phyloP scores from a whole-genome alignment of 768 basidiomycete species.

The Suillus fuscotomentosus region DNA sequence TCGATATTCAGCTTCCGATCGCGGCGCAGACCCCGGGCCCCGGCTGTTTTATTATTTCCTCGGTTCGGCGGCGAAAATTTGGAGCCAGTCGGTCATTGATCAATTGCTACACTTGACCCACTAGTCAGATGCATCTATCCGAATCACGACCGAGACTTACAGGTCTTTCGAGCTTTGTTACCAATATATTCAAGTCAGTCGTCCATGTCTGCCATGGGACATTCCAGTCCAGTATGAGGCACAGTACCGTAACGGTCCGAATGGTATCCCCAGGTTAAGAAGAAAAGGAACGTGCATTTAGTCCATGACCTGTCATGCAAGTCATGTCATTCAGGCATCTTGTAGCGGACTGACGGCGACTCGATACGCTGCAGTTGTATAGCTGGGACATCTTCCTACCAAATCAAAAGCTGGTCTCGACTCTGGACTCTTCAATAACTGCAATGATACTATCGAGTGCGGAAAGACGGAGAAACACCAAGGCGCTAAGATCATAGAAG shows the following conservation, averaged over 20 bases:
- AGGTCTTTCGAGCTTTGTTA: not conserved
- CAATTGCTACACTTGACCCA: not conserved
- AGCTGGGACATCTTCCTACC: not conserved
- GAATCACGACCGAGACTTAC: not conserved
- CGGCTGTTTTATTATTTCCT: not conserved
- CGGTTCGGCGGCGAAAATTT: not conserved
- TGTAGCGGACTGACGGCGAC: not conserved
- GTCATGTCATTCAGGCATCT: not conserved
- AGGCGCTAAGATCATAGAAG: not conserved
- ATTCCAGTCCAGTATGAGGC: not conserved
- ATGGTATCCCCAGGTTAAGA: not conserved
- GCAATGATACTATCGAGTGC: not conserved
- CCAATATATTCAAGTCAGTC: not conserved
- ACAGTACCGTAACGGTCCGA: not conserved
- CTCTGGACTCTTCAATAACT: not conserved
- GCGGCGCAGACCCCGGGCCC: not conserved
- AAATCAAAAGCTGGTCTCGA: not conserved
- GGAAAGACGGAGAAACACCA: not conserved
- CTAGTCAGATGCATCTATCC: not conserved
- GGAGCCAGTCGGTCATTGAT: not conserved
- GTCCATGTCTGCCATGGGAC: not conserved
- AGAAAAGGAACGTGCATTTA: not conserved
- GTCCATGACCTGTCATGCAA: not conserved
- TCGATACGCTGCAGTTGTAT: not conserved
- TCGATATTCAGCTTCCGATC: not conserved